Conservation (phyloP, 2,329 filamentous ascomycete species). For the Verticillium longisporum region DNA sequence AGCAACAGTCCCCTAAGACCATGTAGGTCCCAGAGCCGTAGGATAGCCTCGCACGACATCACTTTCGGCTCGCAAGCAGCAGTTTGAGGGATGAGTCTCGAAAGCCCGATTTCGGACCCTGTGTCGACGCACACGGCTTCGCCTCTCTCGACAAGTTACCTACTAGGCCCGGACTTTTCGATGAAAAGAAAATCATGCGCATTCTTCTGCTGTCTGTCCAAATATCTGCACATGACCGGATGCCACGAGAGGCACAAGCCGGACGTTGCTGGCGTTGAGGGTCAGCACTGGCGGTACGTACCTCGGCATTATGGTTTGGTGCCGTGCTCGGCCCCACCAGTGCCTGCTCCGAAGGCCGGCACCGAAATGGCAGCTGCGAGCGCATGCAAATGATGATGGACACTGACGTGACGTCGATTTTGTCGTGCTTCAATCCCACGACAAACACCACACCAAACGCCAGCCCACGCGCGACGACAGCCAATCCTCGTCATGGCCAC, state of each 20-base stretch:
- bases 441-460: background rate
- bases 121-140: too few relatives aligned
- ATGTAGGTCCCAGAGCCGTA: too few relatives aligned
- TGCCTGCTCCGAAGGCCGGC: background rate
- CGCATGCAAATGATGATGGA: background rate
- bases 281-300: background rate
- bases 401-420: background rate
- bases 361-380: background rate
- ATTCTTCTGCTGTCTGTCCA: too few relatives aligned
- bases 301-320: background rate
- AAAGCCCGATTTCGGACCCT: too few relatives aligned
- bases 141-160: too few relatives aligned
- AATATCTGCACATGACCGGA: too few relatives aligned
- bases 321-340: background rate
- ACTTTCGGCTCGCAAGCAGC: too few relatives aligned
- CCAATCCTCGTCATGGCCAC: conserved; percentile 12
- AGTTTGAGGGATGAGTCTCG: too few relatives aligned
- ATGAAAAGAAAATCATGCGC: too few relatives aligned
- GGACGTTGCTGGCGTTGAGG: background rate
- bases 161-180: too few relatives aligned
- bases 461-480: background rate
- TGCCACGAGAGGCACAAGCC: background rate
- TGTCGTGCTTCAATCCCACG: background rate
- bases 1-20: too few relatives aligned
- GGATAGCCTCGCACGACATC: too few relatives aligned